Conservation (phyloP, 2,329 filamentous ascomycete species). For the Anisogramma anomala region DNA sequence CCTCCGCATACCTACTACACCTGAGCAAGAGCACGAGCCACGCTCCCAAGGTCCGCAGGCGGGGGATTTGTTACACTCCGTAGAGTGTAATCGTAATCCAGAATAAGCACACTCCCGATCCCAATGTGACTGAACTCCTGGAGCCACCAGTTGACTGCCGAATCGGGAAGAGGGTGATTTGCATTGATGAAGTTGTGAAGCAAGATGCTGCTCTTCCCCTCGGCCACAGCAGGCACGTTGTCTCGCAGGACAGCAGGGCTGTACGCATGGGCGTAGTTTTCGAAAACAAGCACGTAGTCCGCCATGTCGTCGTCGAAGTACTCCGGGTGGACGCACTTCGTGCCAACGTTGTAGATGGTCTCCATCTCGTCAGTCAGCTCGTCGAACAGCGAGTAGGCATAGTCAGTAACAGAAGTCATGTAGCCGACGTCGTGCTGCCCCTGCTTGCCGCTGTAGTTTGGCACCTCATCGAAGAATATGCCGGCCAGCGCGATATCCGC, state of each 20-base stretch:
- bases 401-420: not conserved
- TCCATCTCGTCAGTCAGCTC: not conserved
- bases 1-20: too few species aligned
- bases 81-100: not conserved
- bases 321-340: not conserved
- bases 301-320: slow-evolving; percentile 2
- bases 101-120: not conserved
- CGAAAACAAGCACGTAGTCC: slow-evolving; percentile 5
- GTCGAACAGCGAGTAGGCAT: not conserved
- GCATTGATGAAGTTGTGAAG: not conserved
- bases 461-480: slow-evolving; percentile 14
- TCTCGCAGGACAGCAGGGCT: not conserved
- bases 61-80: too few species aligned
- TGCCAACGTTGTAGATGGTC: slow-evolving; percentile 5
- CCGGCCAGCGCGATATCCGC: slow-evolving; percentile 8
- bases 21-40: too few species aligned
- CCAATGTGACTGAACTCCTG: not conserved
- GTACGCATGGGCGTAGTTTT: not conserved
- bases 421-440: slow-evolving; percentile 1
- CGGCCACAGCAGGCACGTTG: not conserved
- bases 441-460: slow-evolving; percentile 11
- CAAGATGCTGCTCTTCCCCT: not conserved
- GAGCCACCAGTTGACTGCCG: not conserved
- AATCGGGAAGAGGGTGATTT: not conserved
- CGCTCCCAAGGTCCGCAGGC: too few species aligned